phyloP scores from a whole-genome alignment of 2,329 filamentous ascomycete species.

The Fusarium sp. region DNA sequence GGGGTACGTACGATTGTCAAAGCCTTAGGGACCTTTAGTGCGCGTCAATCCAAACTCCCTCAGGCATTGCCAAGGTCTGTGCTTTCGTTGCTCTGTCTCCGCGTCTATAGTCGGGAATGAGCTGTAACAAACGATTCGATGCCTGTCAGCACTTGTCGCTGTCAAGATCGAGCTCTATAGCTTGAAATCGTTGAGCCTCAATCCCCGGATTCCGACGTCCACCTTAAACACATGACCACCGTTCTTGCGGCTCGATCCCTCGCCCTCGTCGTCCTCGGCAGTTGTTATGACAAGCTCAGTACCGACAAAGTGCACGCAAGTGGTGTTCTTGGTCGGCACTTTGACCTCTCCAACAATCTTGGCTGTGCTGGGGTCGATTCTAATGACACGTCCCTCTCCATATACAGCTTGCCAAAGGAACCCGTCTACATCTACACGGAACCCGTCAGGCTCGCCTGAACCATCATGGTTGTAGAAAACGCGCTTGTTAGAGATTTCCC shows the following conservation, averaged over 20 bases:
- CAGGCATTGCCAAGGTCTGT: conserved; percentile 23
- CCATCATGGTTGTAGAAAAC: conserved; percentile 77
- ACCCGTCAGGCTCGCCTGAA: conserved; percentile 80
- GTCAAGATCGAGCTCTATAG: conserved; percentile 44
- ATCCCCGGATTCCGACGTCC: conserved; percentile 76
- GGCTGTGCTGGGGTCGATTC: conserved; percentile 72
- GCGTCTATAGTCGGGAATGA: background rate
- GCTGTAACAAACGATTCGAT: background rate
- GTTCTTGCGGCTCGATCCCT: conserved; percentile 68
- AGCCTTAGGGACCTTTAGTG: conserved; percentile 5
- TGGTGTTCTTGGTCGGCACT: conserved; percentile 81
- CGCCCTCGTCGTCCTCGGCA: conserved; percentile 73
- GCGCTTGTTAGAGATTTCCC: conserved; percentile 72
- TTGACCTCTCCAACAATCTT: conserved; percentile 77
- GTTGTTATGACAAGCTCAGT: conserved; percentile 81
- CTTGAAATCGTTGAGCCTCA: conserved; percentile 72
- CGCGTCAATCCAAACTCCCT: background rate
- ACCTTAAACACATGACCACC: conserved; percentile 79
- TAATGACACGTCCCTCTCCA: conserved; percentile 77
- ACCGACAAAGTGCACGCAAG: conserved; percentile 83
- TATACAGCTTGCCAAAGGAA: conserved; percentile 91
- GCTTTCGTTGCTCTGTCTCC: conserved; percentile 6
- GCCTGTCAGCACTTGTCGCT: background rate
- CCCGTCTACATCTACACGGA: conserved; percentile 84
- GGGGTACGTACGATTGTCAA: background rate